Percentiles rank a stretch among this genome's conserved stretches.
Evolutionary conservation across 192 early-diverging fungal genomes (phyloP).

Genomic region (Spinellus fusiger): DNA sequence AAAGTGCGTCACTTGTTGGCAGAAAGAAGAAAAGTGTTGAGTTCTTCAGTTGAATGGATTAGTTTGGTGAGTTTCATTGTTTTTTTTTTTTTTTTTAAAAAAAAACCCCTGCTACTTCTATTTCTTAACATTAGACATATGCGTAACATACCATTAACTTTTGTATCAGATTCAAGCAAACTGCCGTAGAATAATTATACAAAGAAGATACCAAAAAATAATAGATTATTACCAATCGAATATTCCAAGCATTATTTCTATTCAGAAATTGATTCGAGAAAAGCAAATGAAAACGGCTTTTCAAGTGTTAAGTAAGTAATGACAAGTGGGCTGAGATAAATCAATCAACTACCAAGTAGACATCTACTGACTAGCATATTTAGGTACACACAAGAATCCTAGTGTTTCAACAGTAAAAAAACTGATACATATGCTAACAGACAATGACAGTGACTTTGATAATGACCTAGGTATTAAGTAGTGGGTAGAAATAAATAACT

Average conservation of each 20-base stretch:
- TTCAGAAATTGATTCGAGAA: slow-evolving; percentile 41
- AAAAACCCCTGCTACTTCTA: too few relatives aligned
- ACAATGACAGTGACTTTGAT: slow-evolving; percentile 88
- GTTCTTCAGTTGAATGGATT: slow-evolving; percentile 43
- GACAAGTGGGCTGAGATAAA: not conserved
- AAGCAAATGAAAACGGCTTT: slow-evolving; percentile 16
- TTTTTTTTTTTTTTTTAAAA: too few relatives aligned
- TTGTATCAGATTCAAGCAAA: slow-evolving; percentile 66
- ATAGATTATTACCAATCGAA: slow-evolving; percentile 58
- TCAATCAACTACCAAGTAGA: not conserved
- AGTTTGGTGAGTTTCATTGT: slow-evolving; percentile 16
- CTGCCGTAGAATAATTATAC: slow-evolving; percentile 48
- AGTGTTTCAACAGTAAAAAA: slow-evolving; percentile 78
- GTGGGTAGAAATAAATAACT: not conserved
- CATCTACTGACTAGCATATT: not conserved
- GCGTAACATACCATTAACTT: too few relatives aligned
- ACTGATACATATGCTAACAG: slow-evolving; percentile 85
- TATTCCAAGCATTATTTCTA: slow-evolving; percentile 70
- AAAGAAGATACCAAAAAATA: slow-evolving; percentile 29
- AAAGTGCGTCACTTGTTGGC: slow-evolving; percentile 46
- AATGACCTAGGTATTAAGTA: slow-evolving; percentile 67
- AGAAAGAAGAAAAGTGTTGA: slow-evolving; percentile 43
- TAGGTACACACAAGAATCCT: slow-evolving; percentile 57
- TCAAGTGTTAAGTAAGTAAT: slow-evolving; percentile 16
- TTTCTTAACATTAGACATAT: too few relatives aligned